Percentiles rank a stretch among this genome's conserved stretches.
Evolutionary conservation across 2,329 filamentous ascomycete species (phyloP).

Genomic region (Talaromyces marneffei): DNA sequence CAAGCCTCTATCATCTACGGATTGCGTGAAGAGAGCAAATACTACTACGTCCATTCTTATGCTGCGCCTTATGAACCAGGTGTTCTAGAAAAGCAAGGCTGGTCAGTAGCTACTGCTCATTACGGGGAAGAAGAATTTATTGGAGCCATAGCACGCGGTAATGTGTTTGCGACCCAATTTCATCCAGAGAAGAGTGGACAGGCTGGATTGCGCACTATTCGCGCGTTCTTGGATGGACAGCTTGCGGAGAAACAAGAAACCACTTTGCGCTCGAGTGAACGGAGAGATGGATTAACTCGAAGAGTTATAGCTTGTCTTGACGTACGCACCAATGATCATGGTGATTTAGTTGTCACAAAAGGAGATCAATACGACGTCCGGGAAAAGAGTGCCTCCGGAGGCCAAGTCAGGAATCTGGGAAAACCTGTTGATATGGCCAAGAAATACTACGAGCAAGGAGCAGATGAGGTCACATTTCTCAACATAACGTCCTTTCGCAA

Average conservation of each 20-base stretch:
- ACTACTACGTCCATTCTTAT: slow-evolving; percentile 98
- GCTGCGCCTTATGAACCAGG: slow-evolving; percentile 70
- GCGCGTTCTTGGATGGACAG: slow-evolving; percentile 75
- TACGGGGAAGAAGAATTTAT: slow-evolving; percentile 90
- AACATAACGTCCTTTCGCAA: slow-evolving; percentile 99
- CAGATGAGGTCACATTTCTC: slow-evolving; percentile 93
- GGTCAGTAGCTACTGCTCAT: slow-evolving; percentile 82
- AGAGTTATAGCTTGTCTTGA: slow-evolving; percentile 94
- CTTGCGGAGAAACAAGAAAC: slow-evolving; percentile 50
- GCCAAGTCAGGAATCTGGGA: slow-evolving; percentile 79
- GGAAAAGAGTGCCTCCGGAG: slow-evolving; percentile 63
- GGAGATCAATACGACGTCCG: slow-evolving; percentile 98
- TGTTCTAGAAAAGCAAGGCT: slow-evolving; percentile 72
- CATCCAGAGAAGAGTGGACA: slow-evolving; percentile 96
- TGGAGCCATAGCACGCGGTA: slow-evolving; percentile 78
- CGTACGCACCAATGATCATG: slow-evolving; percentile 87
- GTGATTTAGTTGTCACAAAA: slow-evolving; percentile 95
- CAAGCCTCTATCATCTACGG: slow-evolving; percentile 63
- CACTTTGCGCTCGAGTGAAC: slow-evolving; percentile 18
- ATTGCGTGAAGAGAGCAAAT: slow-evolving; percentile 75
- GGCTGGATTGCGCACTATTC: slow-evolving; percentile 76
- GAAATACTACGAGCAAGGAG: slow-evolving; percentile 92
- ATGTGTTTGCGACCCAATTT: slow-evolving; percentile 89
- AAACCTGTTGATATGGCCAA: slow-evolving; percentile 94
- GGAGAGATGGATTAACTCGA: slow-evolving; percentile 70